A percentile compares a stretch with the other conserved stretches of the same genome.
These are phyloP conservation scores for Rhynchospora pubera DNA, from an alignment of 176 grass and related monocot genomes.

Conservation along the genomic window DNA sequence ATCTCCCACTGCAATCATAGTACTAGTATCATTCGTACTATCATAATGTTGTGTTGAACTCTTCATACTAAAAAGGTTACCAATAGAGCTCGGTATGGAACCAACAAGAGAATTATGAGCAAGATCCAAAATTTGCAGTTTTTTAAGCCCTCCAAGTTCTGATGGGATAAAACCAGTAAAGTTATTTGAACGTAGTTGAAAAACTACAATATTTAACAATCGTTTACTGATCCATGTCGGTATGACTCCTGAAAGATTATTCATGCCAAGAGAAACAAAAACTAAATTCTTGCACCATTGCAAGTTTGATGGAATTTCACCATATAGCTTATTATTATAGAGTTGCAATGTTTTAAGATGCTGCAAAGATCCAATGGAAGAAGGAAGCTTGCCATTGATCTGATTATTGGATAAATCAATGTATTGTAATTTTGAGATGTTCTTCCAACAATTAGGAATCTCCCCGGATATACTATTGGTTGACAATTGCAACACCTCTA, in stretches of 20 bases:
- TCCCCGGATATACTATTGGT: background rate
- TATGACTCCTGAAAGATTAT: constrained; percentile 30
- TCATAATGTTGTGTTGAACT: background rate
- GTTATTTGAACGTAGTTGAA: constrained; percentile 27
- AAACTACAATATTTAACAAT: background rate
- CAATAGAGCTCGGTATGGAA: constrained; percentile 6
- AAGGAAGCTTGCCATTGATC: constrained; percentile 14
- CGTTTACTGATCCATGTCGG: constrained; percentile 37
- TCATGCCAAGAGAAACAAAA: constrained; percentile 33
- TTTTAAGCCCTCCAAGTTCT: background rate
- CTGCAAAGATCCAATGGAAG: background rate
- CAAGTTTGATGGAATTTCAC: constrained; percentile 30
- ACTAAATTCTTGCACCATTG: background rate
- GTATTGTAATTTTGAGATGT: accelerated
- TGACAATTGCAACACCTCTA: background rate
- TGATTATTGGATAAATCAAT: constrained; percentile 19
- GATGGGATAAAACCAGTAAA: constrained; percentile 25
- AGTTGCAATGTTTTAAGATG: background rate
- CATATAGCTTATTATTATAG: constrained; percentile 25
- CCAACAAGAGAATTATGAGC: constrained; percentile 29
- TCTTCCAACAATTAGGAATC: background rate
- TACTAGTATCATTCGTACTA: background rate
- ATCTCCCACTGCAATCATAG: too few relatives aligned
- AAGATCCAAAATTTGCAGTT: constrained; percentile 29
- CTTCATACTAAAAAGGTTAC: constrained; percentile 21